Percentiles rank a stretch among this genome's conserved stretches.
phyloP scores from a whole-genome alignment of 2,329 filamentous ascomycete species.

The Colletotrichum lindemuthianum region DNA sequence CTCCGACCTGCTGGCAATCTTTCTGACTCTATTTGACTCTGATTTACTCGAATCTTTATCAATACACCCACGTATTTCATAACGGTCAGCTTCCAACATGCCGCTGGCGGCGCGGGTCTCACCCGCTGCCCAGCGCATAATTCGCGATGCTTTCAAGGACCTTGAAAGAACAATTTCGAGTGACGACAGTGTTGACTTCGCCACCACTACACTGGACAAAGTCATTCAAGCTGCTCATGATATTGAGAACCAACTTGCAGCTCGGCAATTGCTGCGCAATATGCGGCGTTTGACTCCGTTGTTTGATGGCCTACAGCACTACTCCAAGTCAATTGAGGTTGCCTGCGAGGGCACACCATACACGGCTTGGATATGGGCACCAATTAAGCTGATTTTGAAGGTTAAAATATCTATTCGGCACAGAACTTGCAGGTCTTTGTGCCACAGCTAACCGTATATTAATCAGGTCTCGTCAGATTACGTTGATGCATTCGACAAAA shows the following conservation, averaged over 20 bases:
- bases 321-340: slow-evolving; percentile 52
- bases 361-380: slow-evolving; percentile 58
- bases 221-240: slow-evolving; percentile 48
- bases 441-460: no score
- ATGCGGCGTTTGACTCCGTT: slow-evolving; percentile 55
- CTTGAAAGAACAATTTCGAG: slow-evolving; percentile 35
- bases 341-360: slow-evolving; percentile 59
- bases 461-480: slow-evolving; percentile 44
- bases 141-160: slow-evolving; percentile 39
- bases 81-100: neutral
- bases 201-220: slow-evolving; percentile 46
- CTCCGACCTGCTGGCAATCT: no score
- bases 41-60: no score
- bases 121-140: slow-evolving; percentile 4
- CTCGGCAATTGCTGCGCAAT: slow-evolving; percentile 51
- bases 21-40: no score
- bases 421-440: neutral
- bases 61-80: no score
- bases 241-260: slow-evolving; percentile 52
- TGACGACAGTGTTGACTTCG: slow-evolving; percentile 39
- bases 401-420: neutral
- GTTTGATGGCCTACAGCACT: slow-evolving; percentile 52
- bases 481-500: slow-evolving; percentile 51
- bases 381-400: slow-evolving; percentile 36
- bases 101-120: neutral